Base-by-base conservation (phyloP, 2,329 filamentous ascomycete genomes). In the Truncatella angustata region DNA sequence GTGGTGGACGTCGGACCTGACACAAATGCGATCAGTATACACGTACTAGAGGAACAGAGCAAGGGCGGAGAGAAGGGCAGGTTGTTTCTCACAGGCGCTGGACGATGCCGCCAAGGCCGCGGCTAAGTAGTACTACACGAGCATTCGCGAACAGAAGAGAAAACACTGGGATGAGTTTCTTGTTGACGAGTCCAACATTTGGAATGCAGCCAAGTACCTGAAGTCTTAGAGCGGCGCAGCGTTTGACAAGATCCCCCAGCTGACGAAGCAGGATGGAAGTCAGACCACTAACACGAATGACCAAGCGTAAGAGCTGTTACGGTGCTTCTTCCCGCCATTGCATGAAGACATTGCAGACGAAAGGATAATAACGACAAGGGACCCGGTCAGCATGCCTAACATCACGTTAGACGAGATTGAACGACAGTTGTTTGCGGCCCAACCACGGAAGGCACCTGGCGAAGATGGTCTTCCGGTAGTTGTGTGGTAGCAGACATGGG, bases 1-100 rank as follows among this genome's bases (percentile, higher is more conserved):
- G 37, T 69, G 57, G 63, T 68, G 59, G 63, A 63, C 57, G 7
- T 54, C 48, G 4, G 60, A 67, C 46, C 58, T 67, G 1, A 66
- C 60, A 12, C 55, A 64, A 44, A 58, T 68, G 6, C 60, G 58
- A 10, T 51, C 48, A 24, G 58, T 64, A 24, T 58, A 67, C 51
- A 64, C 58, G 9, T 60, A 61, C 36, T 67, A 53, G 60, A 62
- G 60, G 26, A 67, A 63, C 48, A 56, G 51, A 14, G 61, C 61
- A n/a, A 58, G 61, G 44, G 47, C 58, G 24, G 45, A 59, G 48
- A 50, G 54, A 55, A 43, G 53, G 32, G 39, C 40, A 24, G 30
- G 49, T 3, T 21, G 20, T 7, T 20, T 16, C 37, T 35, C 55
- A 58, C 23, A 45, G 32, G 30, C 48, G 9, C 55, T 63, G 10